Base-by-base conservation (phyloP, 371 early-diverging fungal species). In the Mucor ambiguus region DNA sequence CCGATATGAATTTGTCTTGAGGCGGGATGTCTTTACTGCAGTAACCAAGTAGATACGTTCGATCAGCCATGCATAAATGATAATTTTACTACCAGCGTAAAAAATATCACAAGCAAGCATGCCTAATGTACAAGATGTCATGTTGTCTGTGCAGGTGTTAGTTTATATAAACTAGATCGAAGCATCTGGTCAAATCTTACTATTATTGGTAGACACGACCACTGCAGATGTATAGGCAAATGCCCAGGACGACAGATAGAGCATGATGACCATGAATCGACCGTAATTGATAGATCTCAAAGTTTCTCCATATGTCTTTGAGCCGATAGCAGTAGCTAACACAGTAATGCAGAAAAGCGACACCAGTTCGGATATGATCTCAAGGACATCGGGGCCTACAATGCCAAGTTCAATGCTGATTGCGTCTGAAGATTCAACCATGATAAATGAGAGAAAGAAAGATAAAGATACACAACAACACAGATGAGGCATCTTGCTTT, bases 1-100 rank as follows among this genome's bases (percentile, higher is more conserved):
- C 26, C 67, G 75, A 67, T 85, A 87, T 58, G 78, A 70, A 22
- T 64, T 49, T 18, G 81, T 79, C 29, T 73, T 76, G 22, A 81
- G 28, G 7, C 84, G 78, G 16, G 75, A 60, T 4, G 80, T 78
- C 37, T 79, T 81, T 20, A 83, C 77, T 44, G 78, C 76, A 11
- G 76, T 79, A 8, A 83, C 84, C 24, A 83, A 60, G 46, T 79
- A 75, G 11, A 81, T 77, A 62, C 81, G 77, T 58, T 83, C 84
- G 63, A 81, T 71, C 8, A 83, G 69, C 81, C 82, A 82, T 22
- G 80, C 80, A 62, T 82, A 83, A 24, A 77, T 75, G 30, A 75
- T 68, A 38, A 83, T 74, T 49, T 83, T 83, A 69, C 79, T 83
- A 18, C 79, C 83, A 58, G 83, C 83, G 64, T 83, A 83, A 62